Percentiles rank a stretch among this genome's conserved stretches.
phyloP scores from a whole-genome alignment of 495 filamentous ascomycete species.

The Clavariopsis aquatica region DNA sequence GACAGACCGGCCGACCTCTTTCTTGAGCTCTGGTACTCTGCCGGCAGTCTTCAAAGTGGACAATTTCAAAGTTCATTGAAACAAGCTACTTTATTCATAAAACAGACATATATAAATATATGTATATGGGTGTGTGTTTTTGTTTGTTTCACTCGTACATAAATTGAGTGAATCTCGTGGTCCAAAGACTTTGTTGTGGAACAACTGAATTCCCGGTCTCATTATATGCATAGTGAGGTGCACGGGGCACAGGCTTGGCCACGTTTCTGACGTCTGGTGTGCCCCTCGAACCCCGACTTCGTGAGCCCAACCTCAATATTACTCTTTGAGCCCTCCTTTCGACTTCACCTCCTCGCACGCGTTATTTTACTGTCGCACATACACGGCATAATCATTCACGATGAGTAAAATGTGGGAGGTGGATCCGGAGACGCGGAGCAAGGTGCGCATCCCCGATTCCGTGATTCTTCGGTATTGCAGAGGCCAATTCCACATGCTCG shows the following conservation, averaged over 20 bases:
- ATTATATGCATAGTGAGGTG: no score
- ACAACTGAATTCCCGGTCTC: no score
- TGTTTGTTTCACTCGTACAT: background rate
- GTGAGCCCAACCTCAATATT: constrained; percentile 5
- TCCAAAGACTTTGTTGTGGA: background rate
- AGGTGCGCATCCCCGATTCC: constrained; percentile 57
- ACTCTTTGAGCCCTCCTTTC: background rate
- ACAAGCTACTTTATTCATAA: background rate
- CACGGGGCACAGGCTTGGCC: constrained; percentile 23
- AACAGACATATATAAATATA: no score
- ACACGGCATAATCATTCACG: background rate
- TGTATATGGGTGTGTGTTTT: no score
- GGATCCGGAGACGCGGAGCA: constrained; percentile 89
- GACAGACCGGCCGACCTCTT: background rate
- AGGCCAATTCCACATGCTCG: background rate
- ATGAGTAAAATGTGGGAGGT: constrained; percentile 87
- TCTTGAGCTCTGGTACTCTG: background rate
- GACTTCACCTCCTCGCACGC: background rate
- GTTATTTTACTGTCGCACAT: background rate
- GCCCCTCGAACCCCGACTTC: constrained; percentile 22
- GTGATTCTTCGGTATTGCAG: background rate
- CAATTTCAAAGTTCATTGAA: background rate
- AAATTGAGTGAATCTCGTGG: background rate
- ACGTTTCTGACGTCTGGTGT: constrained; percentile 25
- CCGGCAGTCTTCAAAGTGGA: background rate